These are phyloP conservation scores for Cladosporium sp. DNA, from an alignment of 2,329 filamentous ascomycete genomes.

Conservation along the genomic window DNA sequence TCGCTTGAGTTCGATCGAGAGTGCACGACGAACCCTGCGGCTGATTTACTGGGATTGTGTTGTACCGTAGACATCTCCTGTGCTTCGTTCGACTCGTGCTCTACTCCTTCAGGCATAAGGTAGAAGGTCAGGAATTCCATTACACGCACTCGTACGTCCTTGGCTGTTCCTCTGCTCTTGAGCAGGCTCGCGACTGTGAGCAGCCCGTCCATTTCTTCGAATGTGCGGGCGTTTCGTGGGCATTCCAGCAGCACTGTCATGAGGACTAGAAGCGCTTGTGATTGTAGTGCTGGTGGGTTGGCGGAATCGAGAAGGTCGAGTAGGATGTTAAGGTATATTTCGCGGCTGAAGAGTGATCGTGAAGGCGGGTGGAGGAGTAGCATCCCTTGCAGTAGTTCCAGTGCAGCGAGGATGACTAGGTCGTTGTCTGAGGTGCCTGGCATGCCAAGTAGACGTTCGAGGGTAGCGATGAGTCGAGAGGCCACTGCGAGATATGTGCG, in stretches of 20 bases:
- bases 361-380: slow-evolving; percentile 87
- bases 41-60: slow-evolving; percentile 23
- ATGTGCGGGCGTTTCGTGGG: slow-evolving; percentile 83
- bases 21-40: slow-evolving; percentile 15
- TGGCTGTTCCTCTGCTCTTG: slow-evolving; percentile 77
- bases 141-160: slow-evolving; percentile 91
- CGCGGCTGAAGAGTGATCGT: slow-evolving; percentile 77
- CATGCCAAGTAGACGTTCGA: slow-evolving; percentile 82
- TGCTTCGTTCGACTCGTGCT: slow-evolving; percentile 19
- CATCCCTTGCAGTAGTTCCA: slow-evolving; percentile 84
- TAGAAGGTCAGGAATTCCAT: slow-evolving; percentile 98
- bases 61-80: slow-evolving; percentile 26
- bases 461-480: slow-evolving; percentile 75
- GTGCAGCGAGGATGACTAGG: slow-evolving; percentile 77
- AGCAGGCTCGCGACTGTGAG: slow-evolving; percentile 89
- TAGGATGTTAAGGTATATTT: slow-evolving; percentile 94
- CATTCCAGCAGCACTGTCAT: slow-evolving; percentile 83
- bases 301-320: slow-evolving; percentile 87
- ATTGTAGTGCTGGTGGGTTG: slow-evolving; percentile 89
- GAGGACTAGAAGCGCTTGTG: slow-evolving; percentile 80
- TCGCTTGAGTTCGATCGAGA: slow-evolving; percentile 31
- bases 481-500: slow-evolving; percentile 55
- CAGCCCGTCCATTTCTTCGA: slow-evolving; percentile 87
- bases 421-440: slow-evolving; percentile 79
- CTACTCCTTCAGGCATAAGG: slow-evolving; percentile 78